Base-by-base conservation (phyloP, 768 basidiomycete species). In the Pleurotus cornucopiae region DNA sequence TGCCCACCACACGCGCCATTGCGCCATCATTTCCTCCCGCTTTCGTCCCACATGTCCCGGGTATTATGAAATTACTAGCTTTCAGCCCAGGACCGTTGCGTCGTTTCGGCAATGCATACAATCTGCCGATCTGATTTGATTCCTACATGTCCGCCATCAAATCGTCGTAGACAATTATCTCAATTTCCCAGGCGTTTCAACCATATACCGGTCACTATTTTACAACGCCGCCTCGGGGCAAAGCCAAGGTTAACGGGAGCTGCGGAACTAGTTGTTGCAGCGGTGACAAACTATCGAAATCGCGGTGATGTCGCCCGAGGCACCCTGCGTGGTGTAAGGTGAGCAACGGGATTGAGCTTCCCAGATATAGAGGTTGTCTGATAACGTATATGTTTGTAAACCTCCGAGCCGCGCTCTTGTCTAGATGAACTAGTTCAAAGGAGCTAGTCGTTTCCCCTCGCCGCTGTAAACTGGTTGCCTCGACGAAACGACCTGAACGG, bases 121-220 rank as follows among this genome's bases (percentile, higher is more conserved):
- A 44, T 44, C 41, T 44, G 41, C 14, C 48, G 18, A 53, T 53
- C 39, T 53, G 51, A 53, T 53, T 20, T 53, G 51, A 53, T 40
- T n/a, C 41, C 37, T 39, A 5, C 16, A 43, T 37, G 51, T 53
- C 51, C 51, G 39, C 51, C 51, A 53, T 53, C 51, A 53, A 39
- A 40, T 53, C 39, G 51, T 53, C 16, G 39, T 20, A n/a, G 37
- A 14, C 39, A 12, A 18, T 11, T 20, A 53, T 21, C 23, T 20
- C 14, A 13, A 37, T 7, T n/a, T 34, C 39, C n/a, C 34, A 18
- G 18, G 39, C 13, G 11, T 41, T 41, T n/a, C 39, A 39, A 16
- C 12, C 16, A 13, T n/a, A 20, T 34, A 14, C 39, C 39, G 51
- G 51, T 4, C 21, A 40, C 23, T 41, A 16, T 41, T n/a, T n/a